phyloP scores from a whole-genome alignment of 345 rosid genomes.

The Arabidopsis suecica region DNA sequence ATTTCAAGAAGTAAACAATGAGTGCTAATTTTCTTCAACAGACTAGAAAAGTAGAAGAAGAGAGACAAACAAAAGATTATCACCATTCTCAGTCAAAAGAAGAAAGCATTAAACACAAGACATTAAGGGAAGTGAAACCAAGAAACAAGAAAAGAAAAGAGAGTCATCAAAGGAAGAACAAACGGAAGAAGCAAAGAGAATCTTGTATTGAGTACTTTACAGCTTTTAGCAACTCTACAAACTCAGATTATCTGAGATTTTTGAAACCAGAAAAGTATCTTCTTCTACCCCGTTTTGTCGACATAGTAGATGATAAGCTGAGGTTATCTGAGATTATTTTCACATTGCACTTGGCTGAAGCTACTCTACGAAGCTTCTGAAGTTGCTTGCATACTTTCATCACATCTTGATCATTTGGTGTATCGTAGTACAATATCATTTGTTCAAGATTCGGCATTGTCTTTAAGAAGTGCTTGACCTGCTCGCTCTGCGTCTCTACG shows the following conservation, averaged over 20 bases:
- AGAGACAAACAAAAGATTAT: constrained; percentile 42
- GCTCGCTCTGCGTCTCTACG: no score
- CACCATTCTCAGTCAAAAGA: constrained; percentile 21
- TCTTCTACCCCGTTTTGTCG: no score
- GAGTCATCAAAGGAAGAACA: background rate
- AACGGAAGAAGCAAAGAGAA: background rate
- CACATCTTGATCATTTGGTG: background rate
- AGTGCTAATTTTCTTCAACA: background rate
- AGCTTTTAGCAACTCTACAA: no score
- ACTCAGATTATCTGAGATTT: no score
- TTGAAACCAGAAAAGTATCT: background rate
- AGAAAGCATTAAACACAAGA: background rate
- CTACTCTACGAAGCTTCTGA: background rate
- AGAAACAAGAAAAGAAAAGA: constrained; percentile 40
- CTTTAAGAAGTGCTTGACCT: background rate
- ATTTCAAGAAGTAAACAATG: background rate
- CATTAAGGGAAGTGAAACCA: constrained; percentile 28
- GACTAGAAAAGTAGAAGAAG: background rate
- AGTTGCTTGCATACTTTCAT: background rate
- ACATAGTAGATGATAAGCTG: no score
- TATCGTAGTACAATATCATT: background rate
- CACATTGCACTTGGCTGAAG: background rate
- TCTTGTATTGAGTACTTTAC: no score
- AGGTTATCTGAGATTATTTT: no score
- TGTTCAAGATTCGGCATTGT: background rate